These are phyloP conservation scores for Rhizopogon roseolus DNA, from an alignment of 768 basidiomycete genomes.

Conservation along the genomic window DNA sequence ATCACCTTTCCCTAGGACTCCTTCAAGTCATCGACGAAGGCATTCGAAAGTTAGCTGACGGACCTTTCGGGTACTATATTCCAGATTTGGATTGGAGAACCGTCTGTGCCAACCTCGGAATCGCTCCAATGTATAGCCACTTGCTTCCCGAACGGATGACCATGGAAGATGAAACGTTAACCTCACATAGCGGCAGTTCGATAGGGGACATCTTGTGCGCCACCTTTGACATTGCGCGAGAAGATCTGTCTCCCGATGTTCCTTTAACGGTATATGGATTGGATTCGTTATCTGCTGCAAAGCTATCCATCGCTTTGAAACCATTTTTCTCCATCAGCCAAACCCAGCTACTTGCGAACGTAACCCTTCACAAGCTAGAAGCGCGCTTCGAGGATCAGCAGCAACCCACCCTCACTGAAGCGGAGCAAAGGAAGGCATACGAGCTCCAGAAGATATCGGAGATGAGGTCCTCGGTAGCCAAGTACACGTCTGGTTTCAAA, in stretches of 20 bases:
- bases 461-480: background rate
- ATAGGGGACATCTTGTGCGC: constrained; percentile 12
- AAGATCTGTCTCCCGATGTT: constrained; percentile 31
- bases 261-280: constrained; percentile 39
- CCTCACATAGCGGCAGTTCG: constrained; percentile 2
- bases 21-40: constrained; percentile 29
- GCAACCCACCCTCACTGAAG: background rate
- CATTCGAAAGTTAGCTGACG: constrained; percentile 21
- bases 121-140: constrained; percentile 15
- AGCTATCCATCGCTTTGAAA: constrained; percentile 30
- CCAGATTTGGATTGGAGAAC: constrained; percentile 29
- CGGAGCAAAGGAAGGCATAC: background rate
- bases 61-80: constrained; percentile 22
- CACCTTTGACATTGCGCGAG: constrained; percentile 25
- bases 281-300: constrained; percentile 36
- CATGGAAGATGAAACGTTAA: constrained; percentile 5
- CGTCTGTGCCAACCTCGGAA: constrained; percentile 18
- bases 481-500: background rate
- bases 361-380: background rate
- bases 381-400: background rate
- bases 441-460: background rate
- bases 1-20: constrained; percentile 11
- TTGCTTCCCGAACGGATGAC: constrained; percentile 8
- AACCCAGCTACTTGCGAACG: background rate
- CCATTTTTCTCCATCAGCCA: constrained; percentile 2